phyloP scores from a whole-genome alignment of 2,329 filamentous ascomycete species.

The Trichoderma sp. region DNA sequence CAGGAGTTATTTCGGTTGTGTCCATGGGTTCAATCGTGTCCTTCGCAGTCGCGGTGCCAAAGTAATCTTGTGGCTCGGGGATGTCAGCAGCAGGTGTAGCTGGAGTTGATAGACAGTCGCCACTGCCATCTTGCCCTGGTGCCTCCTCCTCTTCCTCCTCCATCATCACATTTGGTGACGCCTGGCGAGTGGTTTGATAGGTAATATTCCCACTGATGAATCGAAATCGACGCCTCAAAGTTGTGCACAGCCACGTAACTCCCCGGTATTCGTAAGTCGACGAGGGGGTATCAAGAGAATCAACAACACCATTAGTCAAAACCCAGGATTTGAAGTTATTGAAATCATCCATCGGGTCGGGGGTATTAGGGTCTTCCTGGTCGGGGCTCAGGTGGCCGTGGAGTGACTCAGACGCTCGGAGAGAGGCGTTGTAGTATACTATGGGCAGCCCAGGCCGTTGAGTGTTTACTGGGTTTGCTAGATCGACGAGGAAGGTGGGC shows the following conservation, averaged over 20 bases:
- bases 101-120: slow-evolving; percentile 38
- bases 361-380: slow-evolving; percentile 38
- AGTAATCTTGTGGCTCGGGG: slow-evolving; percentile 41
- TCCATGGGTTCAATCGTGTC: slow-evolving; percentile 28
- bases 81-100: slow-evolving; percentile 33
- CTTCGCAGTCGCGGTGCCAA: slow-evolving; percentile 34
- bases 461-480: slow-evolving; percentile 56
- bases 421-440: slow-evolving; percentile 65
- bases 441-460: slow-evolving; percentile 55
- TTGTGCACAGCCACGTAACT: slow-evolving; percentile 67
- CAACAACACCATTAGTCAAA: slow-evolving; percentile 51
- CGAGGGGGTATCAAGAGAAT: slow-evolving; percentile 50
- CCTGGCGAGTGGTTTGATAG: slow-evolving; percentile 34
- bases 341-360: slow-evolving; percentile 43
- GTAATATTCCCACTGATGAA: slow-evolving; percentile 59
- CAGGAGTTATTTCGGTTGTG: neutral
- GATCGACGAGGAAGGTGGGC: slow-evolving; percentile 73
- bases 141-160: slow-evolving; percentile 31
- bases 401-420: slow-evolving; percentile 56
- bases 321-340: slow-evolving; percentile 68
- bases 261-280: slow-evolving; percentile 61
- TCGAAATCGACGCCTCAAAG: slow-evolving; percentile 64
- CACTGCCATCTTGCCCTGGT: slow-evolving; percentile 35
- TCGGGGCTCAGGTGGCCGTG: slow-evolving; percentile 56
- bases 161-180: slow-evolving; percentile 38